Evolutionary conservation across 306 rosid genomes (phyloP), one percentile per base, ranked within the genome.

Genomic region (Myrica gale): DNA sequence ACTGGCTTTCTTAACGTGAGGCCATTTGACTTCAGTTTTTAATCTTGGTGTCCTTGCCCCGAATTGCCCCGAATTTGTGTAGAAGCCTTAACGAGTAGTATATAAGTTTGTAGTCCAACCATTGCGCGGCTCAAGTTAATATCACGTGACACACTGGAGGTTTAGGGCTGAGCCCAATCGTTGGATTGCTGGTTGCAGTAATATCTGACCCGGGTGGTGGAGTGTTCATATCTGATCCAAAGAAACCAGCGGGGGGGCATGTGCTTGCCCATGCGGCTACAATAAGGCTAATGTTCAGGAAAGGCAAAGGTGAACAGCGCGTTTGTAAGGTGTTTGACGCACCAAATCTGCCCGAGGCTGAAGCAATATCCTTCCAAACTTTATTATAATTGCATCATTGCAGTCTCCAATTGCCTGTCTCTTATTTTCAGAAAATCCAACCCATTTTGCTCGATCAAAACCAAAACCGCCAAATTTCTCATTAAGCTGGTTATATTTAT

Each of bases 301-400:
- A 95, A 82, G 99, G 99, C 68, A 95, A 95, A 84, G 97, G 99
- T 3, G 99, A 92, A 20, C 99, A 95, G 72, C 97, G 99, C 37
- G 82, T 92, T 74, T 92, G 99, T 89, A 90, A 95, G 86, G 92
- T 92, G 80, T 95, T 88, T 76, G 99, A 95, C 23, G 97, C 97
- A 61, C 99, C 99, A 62, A 92, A 95, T 82, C 85, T 89, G 79
- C 96, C 97, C 17, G 99, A 95, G 86, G 89, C 97, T 19, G 98
- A 95, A 95, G 97, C 98, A 74, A 95, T 90, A 95, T 95, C 99
- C 99, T 92, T 90, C 61, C 39, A 48, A 57, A 65, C 55, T 6
- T 9, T 39, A 15, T 71, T 26, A 56, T 74, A 67, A 37, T 2
- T 21, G 13, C 41, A 39, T 52, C 19, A 6, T 54, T 68, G 72